Evolutionary conservation across 1,284 basidiomycete species (phyloP).

Genomic region (Heterobasidion occidentale): DNA sequence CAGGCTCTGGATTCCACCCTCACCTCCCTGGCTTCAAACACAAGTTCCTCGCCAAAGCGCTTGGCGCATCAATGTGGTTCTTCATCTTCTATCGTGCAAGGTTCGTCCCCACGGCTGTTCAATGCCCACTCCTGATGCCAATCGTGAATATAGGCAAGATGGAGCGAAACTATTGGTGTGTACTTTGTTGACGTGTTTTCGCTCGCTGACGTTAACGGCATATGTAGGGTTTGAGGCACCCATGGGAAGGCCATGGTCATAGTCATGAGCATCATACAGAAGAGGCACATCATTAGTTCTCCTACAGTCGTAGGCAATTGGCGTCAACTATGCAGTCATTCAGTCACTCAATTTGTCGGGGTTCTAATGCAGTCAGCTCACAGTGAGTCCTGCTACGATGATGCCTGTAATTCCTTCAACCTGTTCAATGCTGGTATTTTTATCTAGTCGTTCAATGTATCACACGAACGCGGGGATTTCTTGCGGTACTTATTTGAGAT

Average conservation of each 20-base stretch:
- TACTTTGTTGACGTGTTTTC: conserved; percentile 10
- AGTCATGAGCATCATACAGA: conserved; percentile 37
- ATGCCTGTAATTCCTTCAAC: too few species aligned
- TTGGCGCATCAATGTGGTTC: conserved; percentile 96
- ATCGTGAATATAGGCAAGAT: conserved; percentile 44
- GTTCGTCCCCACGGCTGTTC: conserved; percentile 39
- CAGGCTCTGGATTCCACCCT: conserved; percentile 74
- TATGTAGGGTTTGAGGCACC: conserved; percentile 44
- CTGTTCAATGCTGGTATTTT: too few species aligned
- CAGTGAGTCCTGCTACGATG: too few species aligned
- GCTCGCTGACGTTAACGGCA: not conserved
- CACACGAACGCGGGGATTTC: too few species aligned
- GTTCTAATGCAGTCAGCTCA: too few species aligned
- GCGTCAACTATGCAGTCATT: not conserved
- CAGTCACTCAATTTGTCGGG: too few species aligned
- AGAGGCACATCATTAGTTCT: conserved; percentile 25
- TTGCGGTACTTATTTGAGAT: too few species aligned
- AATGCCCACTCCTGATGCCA: not conserved
- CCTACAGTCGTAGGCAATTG: not conserved
- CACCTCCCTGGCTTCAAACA: conserved; percentile 75
- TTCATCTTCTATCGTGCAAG: conserved; percentile 93
- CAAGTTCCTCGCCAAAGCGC: conserved; percentile 72
- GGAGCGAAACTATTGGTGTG: conserved; percentile 64
- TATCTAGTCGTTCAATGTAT: too few species aligned
- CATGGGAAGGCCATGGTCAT: conserved; percentile 49